Conservation (phyloP, 2,329 filamentous ascomycete species). For the Penicillium carneum region DNA sequence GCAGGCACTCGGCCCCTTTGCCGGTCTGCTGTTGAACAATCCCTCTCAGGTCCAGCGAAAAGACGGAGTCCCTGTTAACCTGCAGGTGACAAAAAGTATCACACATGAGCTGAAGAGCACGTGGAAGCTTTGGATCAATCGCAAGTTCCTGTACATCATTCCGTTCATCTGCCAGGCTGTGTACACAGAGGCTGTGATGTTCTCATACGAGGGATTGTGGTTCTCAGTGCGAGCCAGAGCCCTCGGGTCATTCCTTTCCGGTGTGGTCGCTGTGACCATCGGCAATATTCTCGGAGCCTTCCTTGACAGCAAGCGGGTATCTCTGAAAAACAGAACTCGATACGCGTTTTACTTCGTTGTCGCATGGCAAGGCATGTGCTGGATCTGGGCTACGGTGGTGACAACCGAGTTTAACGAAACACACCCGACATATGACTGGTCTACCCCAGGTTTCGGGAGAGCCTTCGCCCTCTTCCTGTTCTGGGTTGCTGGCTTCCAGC, state of each 20-base stretch:
- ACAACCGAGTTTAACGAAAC: constrained; percentile 66
- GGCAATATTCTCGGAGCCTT: constrained; percentile 72
- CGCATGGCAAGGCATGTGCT: constrained; percentile 70
- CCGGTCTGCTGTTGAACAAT: constrained; percentile 67
- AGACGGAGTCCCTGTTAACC: constrained; percentile 68
- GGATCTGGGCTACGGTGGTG: constrained; percentile 73
- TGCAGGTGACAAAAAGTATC: constrained; percentile 65
- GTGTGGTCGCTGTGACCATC: constrained; percentile 69
- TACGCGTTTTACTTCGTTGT: constrained; percentile 61
- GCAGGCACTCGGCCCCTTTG: constrained; percentile 70
- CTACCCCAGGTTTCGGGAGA: constrained; percentile 66
- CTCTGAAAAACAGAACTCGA: constrained; percentile 63
- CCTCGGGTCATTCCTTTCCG: constrained; percentile 73
- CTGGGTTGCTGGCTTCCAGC: constrained; percentile 71
- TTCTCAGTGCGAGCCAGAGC: constrained; percentile 74
- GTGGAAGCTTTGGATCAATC: constrained; percentile 65
- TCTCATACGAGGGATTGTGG: constrained; percentile 72
- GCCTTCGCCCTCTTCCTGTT: constrained; percentile 73
- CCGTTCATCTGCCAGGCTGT: constrained; percentile 74
- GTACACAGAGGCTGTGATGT: constrained; percentile 75
- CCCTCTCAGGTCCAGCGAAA: constrained; percentile 69
- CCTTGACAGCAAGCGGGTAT: constrained; percentile 65
- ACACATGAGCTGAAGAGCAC: constrained; percentile 68
- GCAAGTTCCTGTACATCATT: constrained; percentile 69
- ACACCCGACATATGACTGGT: constrained; percentile 72